phyloP scores from a whole-genome alignment of 2,329 filamentous ascomycete genomes.

The Fusarium guadeloupense region DNA sequence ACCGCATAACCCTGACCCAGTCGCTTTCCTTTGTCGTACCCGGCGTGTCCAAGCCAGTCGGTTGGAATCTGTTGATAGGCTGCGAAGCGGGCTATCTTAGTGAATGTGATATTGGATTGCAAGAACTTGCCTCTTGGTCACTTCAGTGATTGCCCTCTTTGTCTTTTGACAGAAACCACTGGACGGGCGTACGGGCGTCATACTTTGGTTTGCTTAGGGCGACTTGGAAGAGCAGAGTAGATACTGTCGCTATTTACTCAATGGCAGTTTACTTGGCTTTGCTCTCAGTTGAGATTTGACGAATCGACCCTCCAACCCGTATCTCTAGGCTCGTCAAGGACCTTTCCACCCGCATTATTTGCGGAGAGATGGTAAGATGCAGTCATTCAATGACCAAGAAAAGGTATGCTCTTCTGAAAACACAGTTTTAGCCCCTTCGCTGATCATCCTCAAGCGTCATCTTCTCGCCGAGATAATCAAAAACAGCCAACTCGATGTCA shows the following conservation, averaged over 20 bases:
- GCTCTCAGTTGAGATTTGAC: neutral
- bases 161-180: neutral
- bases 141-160: neutral
- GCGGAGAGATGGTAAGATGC: slow-evolving; percentile 20
- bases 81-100: neutral
- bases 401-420: slow-evolving; percentile 53
- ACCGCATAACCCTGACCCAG: slow-evolving; percentile 23
- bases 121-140: neutral
- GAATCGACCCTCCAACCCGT: neutral
- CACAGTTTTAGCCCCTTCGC: neutral
- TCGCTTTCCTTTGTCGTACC: slow-evolving; percentile 31
- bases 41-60: slow-evolving; percentile 25
- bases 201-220: neutral
- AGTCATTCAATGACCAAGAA: slow-evolving; percentile 59
- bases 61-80: slow-evolving; percentile 10
- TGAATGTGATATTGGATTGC: neutral
- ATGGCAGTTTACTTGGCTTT: neutral
- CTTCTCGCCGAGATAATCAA: slow-evolving; percentile 68
- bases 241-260: neutral
- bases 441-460: slow-evolving; percentile 57
- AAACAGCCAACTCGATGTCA: slow-evolving; percentile 60
- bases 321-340: neutral
- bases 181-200: neutral
- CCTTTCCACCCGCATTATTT: neutral
- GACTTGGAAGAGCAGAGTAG: neutral